Evolutionary conservation across 2,329 filamentous ascomycete species (phyloP).

Genomic region (Elsinoe fawcettii): DNA sequence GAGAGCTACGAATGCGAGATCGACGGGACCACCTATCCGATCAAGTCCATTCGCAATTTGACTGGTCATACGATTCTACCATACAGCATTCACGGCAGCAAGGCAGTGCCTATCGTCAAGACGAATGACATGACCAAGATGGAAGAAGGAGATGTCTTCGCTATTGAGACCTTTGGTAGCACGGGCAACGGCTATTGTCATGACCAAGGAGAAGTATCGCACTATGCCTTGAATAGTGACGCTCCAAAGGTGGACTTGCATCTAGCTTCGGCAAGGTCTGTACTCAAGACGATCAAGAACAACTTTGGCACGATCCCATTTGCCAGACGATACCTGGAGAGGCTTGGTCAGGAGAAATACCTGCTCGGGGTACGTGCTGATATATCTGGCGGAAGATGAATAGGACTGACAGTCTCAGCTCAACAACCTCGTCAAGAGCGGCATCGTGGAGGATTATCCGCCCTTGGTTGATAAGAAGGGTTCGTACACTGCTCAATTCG

Average conservation of each 20-base stretch:
- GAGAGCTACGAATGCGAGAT: constrained; percentile 87
- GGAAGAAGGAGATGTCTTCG: constrained; percentile 94
- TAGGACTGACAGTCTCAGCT: constrained; percentile 46
- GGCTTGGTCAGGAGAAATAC: constrained; percentile 91
- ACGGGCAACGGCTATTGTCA: constrained; percentile 82
- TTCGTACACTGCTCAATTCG: constrained; percentile 87
- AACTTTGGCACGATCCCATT: constrained; percentile 92
- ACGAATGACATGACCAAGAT: constrained; percentile 84
- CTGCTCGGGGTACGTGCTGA: constrained; percentile 63
- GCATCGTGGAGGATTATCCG: constrained; percentile 84
- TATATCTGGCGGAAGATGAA: constrained; percentile 5
- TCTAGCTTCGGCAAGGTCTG: constrained; percentile 71
- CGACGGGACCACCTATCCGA: constrained; percentile 65
- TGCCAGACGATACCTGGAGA: constrained; percentile 83
- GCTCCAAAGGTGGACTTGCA: constrained; percentile 68
- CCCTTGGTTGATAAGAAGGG: constrained; percentile 88
- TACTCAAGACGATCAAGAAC: constrained; percentile 86
- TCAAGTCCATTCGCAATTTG: constrained; percentile 64
- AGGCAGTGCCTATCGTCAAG: constrained; percentile 92
- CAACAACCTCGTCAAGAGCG: constrained; percentile 74
- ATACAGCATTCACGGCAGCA: constrained; percentile 84
- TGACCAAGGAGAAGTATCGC: constrained; percentile 74
- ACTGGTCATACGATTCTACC: constrained; percentile 85
- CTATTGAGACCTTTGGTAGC: constrained; percentile 92
- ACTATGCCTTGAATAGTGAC: constrained; percentile 72